phyloP scores from a whole-genome alignment of 176 grass and related monocot species.

The Bromus sterilis region DNA sequence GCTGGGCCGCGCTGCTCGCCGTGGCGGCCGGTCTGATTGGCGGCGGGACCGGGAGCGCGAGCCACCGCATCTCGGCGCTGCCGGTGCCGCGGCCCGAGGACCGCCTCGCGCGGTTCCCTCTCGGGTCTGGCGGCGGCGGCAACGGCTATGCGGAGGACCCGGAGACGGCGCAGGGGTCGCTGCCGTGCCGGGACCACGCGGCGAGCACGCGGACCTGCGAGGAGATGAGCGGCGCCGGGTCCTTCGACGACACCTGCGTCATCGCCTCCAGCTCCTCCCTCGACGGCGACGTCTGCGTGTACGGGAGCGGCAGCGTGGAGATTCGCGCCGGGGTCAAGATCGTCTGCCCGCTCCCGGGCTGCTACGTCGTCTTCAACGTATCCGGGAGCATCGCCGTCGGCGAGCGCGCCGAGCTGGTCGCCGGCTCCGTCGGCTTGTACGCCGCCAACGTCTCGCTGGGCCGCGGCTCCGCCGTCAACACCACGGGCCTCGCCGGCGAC shows the following conservation, averaged over 20 bases:
- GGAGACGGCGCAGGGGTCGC: not conserved
- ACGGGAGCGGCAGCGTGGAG: constrained; percentile 48
- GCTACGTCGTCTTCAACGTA: constrained; percentile 53
- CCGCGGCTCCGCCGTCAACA: constrained; percentile 48
- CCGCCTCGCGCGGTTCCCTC: not conserved
- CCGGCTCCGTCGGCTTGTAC: constrained; percentile 48
- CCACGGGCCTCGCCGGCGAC: constrained; percentile 39
- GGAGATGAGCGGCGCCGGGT: constrained; percentile 69
- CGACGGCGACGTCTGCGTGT: constrained; percentile 45
- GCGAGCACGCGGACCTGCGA: constrained; percentile 53
- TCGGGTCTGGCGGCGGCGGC: not conserved
- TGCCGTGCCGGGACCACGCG: constrained; percentile 12
- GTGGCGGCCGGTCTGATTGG: not conserved
- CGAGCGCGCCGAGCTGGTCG: constrained; percentile 30
- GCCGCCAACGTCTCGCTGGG: constrained; percentile 46
- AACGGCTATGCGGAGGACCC: not conserved
- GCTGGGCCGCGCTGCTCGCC: constrained; percentile 21
- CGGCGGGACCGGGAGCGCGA: not conserved
- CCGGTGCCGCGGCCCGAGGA: not conserved
- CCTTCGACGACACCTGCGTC: constrained; percentile 60
- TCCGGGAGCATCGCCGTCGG: constrained; percentile 45
- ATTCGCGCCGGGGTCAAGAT: constrained; percentile 43
- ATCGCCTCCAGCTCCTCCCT: constrained; percentile 47
- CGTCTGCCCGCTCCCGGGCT: constrained; percentile 46
- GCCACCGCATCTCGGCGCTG: not conserved